Conservation (phyloP, 2,329 filamentous ascomycete genomes). For the Penicillium sp. region DNA sequence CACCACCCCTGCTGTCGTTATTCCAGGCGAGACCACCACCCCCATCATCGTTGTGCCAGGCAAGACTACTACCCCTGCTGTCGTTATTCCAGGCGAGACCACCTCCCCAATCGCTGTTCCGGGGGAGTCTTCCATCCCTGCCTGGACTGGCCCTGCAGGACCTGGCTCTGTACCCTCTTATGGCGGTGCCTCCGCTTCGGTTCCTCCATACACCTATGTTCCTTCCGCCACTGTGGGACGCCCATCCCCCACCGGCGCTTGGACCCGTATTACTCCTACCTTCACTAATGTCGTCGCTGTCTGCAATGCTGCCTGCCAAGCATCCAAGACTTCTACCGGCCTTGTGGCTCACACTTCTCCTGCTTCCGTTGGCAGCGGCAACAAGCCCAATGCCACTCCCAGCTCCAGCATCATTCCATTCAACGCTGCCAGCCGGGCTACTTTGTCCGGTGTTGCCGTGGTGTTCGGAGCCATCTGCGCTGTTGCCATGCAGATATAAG, state of each 20-base stretch:
- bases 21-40: not conserved
- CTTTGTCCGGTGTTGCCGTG: conserved; percentile 25
- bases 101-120: too few species aligned
- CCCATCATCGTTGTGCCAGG: not conserved
- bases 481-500: conserved; percentile 28
- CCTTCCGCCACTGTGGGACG: conserved; percentile 1
- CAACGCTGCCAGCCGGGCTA: conserved; percentile 28
- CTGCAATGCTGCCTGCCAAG: conserved; percentile 4
- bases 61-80: not conserved
- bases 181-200: not conserved
- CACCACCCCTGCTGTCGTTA: conserved; percentile 1
- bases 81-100: not conserved
- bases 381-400: conserved; percentile 1
- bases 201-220: not conserved
- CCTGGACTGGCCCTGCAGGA: not conserved
- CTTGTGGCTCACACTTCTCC: conserved; percentile 12
- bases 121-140: not conserved
- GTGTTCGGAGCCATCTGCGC: conserved; percentile 25
- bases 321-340: not conserved
- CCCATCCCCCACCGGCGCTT: not conserved
- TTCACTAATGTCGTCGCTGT: conserved; percentile 5
- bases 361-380: not conserved
- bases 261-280: conserved; percentile 3
- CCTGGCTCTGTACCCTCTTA: not conserved
- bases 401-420: conserved; percentile 14